Conservation (phyloP, 1,284 basidiomycete species). For the Tilletia indica region DNA sequence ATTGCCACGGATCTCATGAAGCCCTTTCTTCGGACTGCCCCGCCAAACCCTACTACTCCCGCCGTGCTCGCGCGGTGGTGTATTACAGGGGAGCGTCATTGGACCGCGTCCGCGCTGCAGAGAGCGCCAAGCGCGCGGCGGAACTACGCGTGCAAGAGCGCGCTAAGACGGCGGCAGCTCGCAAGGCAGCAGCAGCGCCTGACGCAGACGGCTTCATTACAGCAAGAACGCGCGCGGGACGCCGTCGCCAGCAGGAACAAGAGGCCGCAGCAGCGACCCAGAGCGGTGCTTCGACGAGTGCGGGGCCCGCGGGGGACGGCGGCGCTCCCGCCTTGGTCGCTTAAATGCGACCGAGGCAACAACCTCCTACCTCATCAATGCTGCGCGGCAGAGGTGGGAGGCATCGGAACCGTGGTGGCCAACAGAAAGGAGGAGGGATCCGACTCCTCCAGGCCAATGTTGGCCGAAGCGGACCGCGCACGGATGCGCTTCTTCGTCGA, state of each 20-base stretch:
- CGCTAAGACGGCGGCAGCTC: neutral
- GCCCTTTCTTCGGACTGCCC: constrained; percentile 1
- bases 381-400: constrained; percentile 5
- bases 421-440: neutral
- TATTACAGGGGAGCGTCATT: constrained; percentile 7
- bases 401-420: neutral
- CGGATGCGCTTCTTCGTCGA: constrained; percentile 6
- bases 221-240: neutral
- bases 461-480: constrained; percentile 4
- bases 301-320: neutral
- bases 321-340: neutral
- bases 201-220: neutral
- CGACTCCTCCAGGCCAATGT: constrained; percentile 1
- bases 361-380: neutral
- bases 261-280: constrained; percentile 4
- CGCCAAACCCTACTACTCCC: neutral
- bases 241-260: neutral
- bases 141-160: neutral
- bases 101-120: neutral
- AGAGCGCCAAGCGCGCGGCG: neutral
- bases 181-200: neutral
- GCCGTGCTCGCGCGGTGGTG: neutral
- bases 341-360: neutral
- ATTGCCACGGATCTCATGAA: constrained; percentile 5
- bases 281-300: neutral